Evolutionary conservation across 257 asterid genomes (phyloP).

Genomic region (Solanum corneliomulleri): DNA sequence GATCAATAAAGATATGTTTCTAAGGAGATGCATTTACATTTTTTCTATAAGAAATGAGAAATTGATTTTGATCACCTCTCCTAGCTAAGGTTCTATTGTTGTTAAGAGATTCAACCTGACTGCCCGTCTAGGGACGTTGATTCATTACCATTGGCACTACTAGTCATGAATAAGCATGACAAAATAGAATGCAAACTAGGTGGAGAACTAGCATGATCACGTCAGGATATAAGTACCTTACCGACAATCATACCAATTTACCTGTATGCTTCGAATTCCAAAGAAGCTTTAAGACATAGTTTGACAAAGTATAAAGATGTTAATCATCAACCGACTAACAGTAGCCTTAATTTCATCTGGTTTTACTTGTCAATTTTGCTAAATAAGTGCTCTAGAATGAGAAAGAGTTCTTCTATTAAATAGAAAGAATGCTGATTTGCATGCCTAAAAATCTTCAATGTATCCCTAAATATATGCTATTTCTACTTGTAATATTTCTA

Average conservation of each 20-base stretch:
- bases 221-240: not conserved
- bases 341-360: slow-evolving; percentile 46
- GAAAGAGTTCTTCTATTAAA: too few relatives aligned
- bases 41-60: not conserved
- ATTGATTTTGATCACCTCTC: not conserved
- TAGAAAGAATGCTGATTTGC: too few relatives aligned
- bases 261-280: not conserved
- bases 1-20: not conserved
- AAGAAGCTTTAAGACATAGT: slow-evolving; percentile 8
- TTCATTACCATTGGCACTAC: not conserved
- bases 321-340: slow-evolving; percentile 46
- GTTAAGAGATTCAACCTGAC: not conserved
- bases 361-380: not conserved
- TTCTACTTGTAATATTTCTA: too few relatives aligned
- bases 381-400: too few relatives aligned
- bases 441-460: too few relatives aligned
- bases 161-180: not conserved
- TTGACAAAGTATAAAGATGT: slow-evolving; percentile 37
- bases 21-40: not conserved
- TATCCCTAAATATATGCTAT: too few relatives aligned
- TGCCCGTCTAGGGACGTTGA: not conserved
- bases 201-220: not conserved
- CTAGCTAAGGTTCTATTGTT: not conserved
- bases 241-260: not conserved
- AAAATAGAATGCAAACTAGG: not conserved